Base-by-base conservation (phyloP, 768 basidiomycete genomes). In the Pluteus cervinus region DNA sequence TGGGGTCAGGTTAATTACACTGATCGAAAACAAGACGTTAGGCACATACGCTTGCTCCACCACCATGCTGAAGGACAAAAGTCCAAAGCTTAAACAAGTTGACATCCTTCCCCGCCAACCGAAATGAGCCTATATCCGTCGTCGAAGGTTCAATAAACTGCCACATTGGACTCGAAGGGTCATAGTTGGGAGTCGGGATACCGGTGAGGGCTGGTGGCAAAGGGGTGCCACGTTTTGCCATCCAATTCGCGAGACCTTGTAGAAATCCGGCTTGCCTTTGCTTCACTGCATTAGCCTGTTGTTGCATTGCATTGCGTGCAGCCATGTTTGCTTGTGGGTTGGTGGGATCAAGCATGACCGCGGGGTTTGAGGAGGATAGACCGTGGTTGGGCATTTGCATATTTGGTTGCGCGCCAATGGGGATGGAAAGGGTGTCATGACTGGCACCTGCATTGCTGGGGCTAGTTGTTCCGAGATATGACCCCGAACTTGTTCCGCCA, bases 141-240 rank as follows among this genome's bases (percentile, higher is more conserved):
- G n/a, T n/a, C 8, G 77, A 73, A 18, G 73, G 64, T 42, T 88
- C 84, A 42, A 90, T 61, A 36, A 62, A 59, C 51, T 76, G 75
- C 79, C 81, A 89, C 15, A 62, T 69, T 1, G 86, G 78, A 29
- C 62, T 69, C 30, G 54, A 56, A 18, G 74, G 78, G 55, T 90
- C 86, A 46, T 76, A 89, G 36, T 61, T 64, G 4, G 72, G 63
- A 35, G 69, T 68, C 12, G 70, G 64, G 33, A 77, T 50, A 31
- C 83, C 81, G 7, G 81, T 86, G 43, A 89, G 65, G 12, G 71
- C 56, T n/a, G 84, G 83, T 3, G 88, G 88, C 3, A 90, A 66
- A 34, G 86, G 86, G n/a, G 58, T 68, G 24, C 68, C 67, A 30
- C 73, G 71, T 42, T 65, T 65, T 35, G 61, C 51, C 71, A 84